Conservation (phyloP, 2,329 filamentous ascomycete genomes). For the Stagonosporopsis chrysanthemi region DNA sequence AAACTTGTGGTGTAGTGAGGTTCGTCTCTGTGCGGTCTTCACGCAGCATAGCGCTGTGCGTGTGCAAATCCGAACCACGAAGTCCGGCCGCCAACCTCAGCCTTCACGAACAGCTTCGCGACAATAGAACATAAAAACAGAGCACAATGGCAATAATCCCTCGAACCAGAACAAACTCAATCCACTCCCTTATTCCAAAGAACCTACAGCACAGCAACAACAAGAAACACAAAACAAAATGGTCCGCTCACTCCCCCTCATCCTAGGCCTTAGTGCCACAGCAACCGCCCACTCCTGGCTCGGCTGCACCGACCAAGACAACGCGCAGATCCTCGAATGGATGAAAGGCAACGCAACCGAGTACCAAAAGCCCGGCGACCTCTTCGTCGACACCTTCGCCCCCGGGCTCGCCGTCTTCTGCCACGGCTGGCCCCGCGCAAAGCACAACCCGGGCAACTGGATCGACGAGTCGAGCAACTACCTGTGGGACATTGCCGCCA, state of each 20-base stretch:
- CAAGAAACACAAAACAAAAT: not conserved
- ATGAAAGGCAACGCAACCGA: constrained; percentile 29
- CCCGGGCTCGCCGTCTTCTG: constrained; percentile 31
- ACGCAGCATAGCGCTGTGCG: constrained; percentile 6
- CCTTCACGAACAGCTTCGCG: not conserved
- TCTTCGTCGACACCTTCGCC: constrained; percentile 22
- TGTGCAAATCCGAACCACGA: constrained; percentile 8
- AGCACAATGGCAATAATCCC: not conserved
- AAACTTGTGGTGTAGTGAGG: not conserved
- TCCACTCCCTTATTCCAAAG: not conserved
- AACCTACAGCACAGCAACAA: not conserved
- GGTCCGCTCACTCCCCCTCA: constrained; percentile 8
- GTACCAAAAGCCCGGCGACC: constrained; percentile 16
- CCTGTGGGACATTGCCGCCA: constrained; percentile 20
- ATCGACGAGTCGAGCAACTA: constrained; percentile 32
- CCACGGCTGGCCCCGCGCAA: constrained; percentile 33
- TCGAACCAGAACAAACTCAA: not conserved
- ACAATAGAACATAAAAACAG: not conserved
- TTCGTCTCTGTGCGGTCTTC: not conserved
- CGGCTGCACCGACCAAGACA: constrained; percentile 35
- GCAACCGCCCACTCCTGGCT: constrained; percentile 38
- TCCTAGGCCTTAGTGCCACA: constrained; percentile 7
- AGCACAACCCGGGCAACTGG: constrained; percentile 36
- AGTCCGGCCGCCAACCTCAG: constrained; percentile 7
- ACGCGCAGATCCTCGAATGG: constrained; percentile 29